Percentiles rank a stretch among this genome's conserved stretches.
Conservation (phyloP, 257 asterid genomes). For the Fraxinus quadrangulata region DNA sequence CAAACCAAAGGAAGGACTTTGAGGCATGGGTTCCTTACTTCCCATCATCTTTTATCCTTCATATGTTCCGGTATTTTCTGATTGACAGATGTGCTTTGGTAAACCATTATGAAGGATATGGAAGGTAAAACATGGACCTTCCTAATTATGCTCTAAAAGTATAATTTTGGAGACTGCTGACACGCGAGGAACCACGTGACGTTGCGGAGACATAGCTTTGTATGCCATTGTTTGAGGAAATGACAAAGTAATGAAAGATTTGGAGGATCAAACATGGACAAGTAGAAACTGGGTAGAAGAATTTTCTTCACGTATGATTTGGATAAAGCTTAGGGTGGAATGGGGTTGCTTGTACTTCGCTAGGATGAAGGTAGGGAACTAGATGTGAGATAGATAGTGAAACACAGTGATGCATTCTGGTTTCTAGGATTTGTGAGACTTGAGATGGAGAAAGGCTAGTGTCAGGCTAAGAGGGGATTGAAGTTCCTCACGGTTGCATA, state of each 20-base stretch:
- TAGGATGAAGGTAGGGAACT: conserved; percentile 10
- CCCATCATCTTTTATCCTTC: background rate
- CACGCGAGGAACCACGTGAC: background rate
- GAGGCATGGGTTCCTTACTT: background rate
- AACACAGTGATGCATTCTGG: background rate
- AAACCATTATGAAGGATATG: background rate
- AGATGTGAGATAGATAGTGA: conserved; percentile 2
- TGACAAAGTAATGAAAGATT: background rate
- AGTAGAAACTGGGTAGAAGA: conserved; percentile 15
- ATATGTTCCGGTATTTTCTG: background rate
- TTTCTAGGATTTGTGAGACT: background rate
- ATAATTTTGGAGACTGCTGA: background rate
- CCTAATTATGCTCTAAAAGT: background rate
- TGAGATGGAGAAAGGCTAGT: background rate
- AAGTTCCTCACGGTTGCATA: background rate
- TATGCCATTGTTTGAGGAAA: background rate
- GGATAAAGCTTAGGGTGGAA: conserved; percentile 11
- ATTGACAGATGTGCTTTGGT: background rate
- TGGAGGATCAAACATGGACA: background rate
- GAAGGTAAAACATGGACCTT: conserved; percentile 9
- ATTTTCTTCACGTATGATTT: background rate
- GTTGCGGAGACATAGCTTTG: background rate
- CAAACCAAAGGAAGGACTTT: background rate
- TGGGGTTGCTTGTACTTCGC: conserved; percentile 1
- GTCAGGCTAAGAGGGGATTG: background rate